A percentile compares a stretch with the other conserved stretches of the same genome.
phyloP scores from a whole-genome alignment of 2,329 filamentous ascomycete species.

The Helotiales sp. region DNA sequence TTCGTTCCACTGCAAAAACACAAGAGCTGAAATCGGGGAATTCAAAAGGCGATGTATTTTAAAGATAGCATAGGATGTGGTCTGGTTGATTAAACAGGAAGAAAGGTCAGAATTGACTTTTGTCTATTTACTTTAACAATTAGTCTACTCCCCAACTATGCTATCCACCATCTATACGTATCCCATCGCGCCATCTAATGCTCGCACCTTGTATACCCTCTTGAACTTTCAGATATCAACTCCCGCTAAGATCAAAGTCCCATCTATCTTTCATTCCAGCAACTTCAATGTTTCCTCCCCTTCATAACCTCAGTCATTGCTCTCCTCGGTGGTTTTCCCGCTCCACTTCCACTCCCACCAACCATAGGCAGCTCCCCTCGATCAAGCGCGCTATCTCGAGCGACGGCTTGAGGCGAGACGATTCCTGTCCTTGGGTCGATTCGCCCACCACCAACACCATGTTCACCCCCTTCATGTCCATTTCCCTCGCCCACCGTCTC shows the following conservation, averaged over 20 bases:
- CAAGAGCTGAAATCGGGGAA: too few relatives aligned
- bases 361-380: slow-evolving; percentile 26
- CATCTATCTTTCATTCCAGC: neutral
- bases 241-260: neutral
- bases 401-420: slow-evolving; percentile 34
- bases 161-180: too few relatives aligned
- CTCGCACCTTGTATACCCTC: too few relatives aligned
- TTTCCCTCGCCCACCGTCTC: neutral
- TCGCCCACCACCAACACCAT: neutral
- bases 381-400: slow-evolving; percentile 24
- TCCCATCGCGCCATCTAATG: too few relatives aligned
- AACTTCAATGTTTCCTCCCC: neutral
- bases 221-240: too few relatives aligned
- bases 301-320: neutral
- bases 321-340: slow-evolving; percentile 6
- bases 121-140: too few relatives aligned
- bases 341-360: slow-evolving; percentile 15
- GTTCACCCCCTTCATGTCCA: neutral
- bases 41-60: too few relatives aligned
- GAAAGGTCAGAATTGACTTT: too few relatives aligned
- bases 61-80: too few relatives aligned
- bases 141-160: too few relatives aligned
- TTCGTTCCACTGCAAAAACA: too few relatives aligned
- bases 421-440: slow-evolving; percentile 31
- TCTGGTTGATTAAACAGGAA: too few relatives aligned